Evolutionary conservation across 2,329 filamentous ascomycete species (phyloP).

Genomic region (Passalora sequoiae): DNA sequence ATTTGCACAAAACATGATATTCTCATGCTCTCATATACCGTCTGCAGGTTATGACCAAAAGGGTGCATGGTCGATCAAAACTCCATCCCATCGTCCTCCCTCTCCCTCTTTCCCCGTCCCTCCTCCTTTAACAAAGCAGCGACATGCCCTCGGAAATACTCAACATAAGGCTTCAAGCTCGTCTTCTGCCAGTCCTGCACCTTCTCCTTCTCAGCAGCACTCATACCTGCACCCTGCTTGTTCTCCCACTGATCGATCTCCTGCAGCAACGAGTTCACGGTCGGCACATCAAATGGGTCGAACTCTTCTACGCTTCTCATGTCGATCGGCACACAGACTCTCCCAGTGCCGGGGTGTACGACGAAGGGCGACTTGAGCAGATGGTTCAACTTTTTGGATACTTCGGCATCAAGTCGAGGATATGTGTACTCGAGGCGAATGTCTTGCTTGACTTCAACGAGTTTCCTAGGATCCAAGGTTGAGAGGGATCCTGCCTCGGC

Average conservation of each 20-base stretch:
- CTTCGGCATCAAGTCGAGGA: slow-evolving; percentile 90
- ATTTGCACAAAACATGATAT: too few species aligned
- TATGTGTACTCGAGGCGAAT: slow-evolving; percentile 97
- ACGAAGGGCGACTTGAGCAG: slow-evolving; percentile 96
- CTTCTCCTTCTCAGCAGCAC: slow-evolving; percentile 42
- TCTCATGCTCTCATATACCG: too few species aligned
- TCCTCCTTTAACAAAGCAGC: slow-evolving; percentile 72
- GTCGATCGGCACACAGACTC: slow-evolving; percentile 95
- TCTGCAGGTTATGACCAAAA: too few species aligned
- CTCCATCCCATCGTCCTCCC: slow-evolving; percentile 60
- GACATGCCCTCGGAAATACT: slow-evolving; percentile 81
- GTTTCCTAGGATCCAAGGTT: slow-evolving; percentile 48
- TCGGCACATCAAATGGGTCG: slow-evolving; percentile 83
- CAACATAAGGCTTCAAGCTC: slow-evolving; percentile 84
- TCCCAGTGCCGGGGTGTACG: slow-evolving; percentile 86
- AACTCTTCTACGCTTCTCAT: slow-evolving; percentile 68
- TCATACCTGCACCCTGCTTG: slow-evolving; percentile 42
- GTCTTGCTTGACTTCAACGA: slow-evolving; percentile 89
- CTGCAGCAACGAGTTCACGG: slow-evolving; percentile 70
- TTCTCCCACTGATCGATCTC: slow-evolving; percentile 81
- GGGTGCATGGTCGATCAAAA: too few species aligned
- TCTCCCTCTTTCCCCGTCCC: slow-evolving; percentile 48
- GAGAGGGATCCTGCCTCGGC: slow-evolving; percentile 77
- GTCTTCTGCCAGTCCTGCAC: slow-evolving; percentile 95
- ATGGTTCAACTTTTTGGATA: slow-evolving; percentile 97